phyloP scores from a whole-genome alignment of 2,329 filamentous ascomycete species.

The Curvularia verruculosa region DNA sequence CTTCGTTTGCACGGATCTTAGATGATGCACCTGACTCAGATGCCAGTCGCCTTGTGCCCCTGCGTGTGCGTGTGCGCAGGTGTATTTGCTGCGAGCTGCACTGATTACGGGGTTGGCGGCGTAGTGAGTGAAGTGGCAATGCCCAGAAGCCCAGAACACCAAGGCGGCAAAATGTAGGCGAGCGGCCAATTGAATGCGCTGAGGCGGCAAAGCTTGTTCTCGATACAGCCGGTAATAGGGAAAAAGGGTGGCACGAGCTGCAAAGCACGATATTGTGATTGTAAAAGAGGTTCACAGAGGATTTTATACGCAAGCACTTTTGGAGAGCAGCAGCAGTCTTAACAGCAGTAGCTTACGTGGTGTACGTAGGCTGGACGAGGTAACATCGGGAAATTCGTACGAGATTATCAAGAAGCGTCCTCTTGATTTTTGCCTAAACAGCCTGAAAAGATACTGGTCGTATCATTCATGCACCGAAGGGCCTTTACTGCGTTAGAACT shows the following conservation, averaged over 20 bases:
- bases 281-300: background rate
- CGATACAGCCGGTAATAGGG: background rate
- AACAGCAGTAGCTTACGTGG: background rate
- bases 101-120: background rate
- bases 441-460: background rate
- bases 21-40: background rate
- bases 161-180: constrained; percentile 18
- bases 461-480: background rate
- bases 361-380: background rate
- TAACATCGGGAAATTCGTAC: background rate
- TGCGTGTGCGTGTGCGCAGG: background rate
- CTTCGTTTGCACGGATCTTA: background rate
- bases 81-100: background rate
- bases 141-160: constrained; percentile 17
- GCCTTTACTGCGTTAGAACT: background rate
- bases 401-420: constrained; percentile 1
- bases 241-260: background rate
- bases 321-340: background rate
- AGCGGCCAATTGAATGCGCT: constrained; percentile 6
- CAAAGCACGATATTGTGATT: background rate
- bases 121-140: constrained; percentile 10
- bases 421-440: constrained; percentile 13
- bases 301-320: no score
- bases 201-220: constrained; percentile 14
- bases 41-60: background rate